Conservation (phyloP, 1,139 yeast genomes). For the Kluyveromyces sp. region DNA sequence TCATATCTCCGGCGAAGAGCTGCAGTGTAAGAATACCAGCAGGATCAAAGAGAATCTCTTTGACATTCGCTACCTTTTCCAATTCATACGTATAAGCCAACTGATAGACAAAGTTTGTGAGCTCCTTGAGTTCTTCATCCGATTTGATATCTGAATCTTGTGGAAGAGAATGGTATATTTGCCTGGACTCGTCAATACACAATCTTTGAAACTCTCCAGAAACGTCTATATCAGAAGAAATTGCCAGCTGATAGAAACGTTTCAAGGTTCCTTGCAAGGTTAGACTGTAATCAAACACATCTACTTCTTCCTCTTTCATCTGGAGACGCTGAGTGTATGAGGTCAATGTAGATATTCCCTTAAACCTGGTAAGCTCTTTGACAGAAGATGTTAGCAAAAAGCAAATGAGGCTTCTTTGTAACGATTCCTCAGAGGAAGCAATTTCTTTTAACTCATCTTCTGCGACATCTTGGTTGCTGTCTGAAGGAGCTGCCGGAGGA, state of each 20-base stretch:
- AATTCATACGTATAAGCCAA: slow-evolving; percentile 34
- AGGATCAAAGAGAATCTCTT: slow-evolving; percentile 29
- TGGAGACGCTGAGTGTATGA: neutral
- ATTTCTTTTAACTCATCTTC: slow-evolving; percentile 25
- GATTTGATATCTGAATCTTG: slow-evolving; percentile 26
- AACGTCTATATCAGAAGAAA: slow-evolving; percentile 59
- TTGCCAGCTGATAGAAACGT: slow-evolving; percentile 40
- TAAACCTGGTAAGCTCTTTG: neutral
- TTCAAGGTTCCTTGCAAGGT: neutral
- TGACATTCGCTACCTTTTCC: slow-evolving; percentile 23
- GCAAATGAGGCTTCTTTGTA: slow-evolving; percentile 1
- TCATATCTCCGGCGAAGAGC: slow-evolving; percentile 11
- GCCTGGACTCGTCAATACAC: slow-evolving; percentile 20
- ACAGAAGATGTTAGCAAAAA: neutral
- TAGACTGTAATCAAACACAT: neutral
- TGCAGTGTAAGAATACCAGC: slow-evolving; percentile 31
- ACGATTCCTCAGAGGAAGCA: slow-evolving; percentile 15
- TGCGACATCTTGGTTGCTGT: slow-evolving; percentile 28
- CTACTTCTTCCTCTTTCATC: neutral
- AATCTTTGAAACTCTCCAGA: slow-evolving; percentile 35
- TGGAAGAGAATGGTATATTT: slow-evolving; percentile 25
- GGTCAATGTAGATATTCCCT: neutral
- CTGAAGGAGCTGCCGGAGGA: slow-evolving; percentile 39
- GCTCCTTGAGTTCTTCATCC: slow-evolving; percentile 23
- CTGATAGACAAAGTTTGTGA: slow-evolving; percentile 34